phyloP scores from a whole-genome alignment of 1,284 basidiomycete genomes.

The Cryptococcus sp. region DNA sequence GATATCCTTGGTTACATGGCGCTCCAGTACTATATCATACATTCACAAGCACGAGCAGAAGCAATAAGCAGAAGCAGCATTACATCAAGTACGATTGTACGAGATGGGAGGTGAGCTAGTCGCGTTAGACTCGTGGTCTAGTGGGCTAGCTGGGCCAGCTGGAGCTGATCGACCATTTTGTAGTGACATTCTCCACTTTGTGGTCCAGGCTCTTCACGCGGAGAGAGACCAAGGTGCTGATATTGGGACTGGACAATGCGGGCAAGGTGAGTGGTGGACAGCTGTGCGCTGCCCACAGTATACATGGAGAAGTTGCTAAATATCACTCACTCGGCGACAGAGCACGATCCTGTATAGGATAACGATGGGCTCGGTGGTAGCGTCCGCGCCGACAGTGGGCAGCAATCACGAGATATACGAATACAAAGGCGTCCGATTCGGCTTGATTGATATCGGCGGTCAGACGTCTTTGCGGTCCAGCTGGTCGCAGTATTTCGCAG shows the following conservation, averaged over 20 bases:
- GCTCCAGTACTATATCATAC: too few relatives aligned
- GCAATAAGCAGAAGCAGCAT: too few relatives aligned
- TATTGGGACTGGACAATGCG: slow-evolving; percentile 56
- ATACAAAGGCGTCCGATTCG: slow-evolving; percentile 58
- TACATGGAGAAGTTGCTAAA: neutral
- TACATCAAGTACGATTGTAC: neutral
- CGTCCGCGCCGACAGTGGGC: slow-evolving; percentile 57
- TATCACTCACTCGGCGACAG: slow-evolving; percentile 15
- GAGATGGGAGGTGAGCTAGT: neutral
- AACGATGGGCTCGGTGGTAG: slow-evolving; percentile 58
- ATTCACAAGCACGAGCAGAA: too few relatives aligned
- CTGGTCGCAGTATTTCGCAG: slow-evolving; percentile 55
- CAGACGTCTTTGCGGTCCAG: slow-evolving; percentile 54
- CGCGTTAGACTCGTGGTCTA: neutral
- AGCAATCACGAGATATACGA: slow-evolving; percentile 55
- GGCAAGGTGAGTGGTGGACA: slow-evolving; percentile 50
- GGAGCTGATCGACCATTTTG: neutral
- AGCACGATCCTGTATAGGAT: slow-evolving; percentile 58
- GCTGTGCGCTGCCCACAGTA: neutral
- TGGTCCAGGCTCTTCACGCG: slow-evolving; percentile 56
- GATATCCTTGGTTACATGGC: too few relatives aligned
- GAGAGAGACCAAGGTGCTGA: slow-evolving; percentile 56
- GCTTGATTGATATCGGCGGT: slow-evolving; percentile 57
- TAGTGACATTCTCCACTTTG: slow-evolving; percentile 52
- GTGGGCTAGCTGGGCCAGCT: neutral